A percentile compares a stretch with the other conserved stretches of the same genome.
phyloP scores from a whole-genome alignment of 768 basidiomycete species.

The Lactifluus hygrophoroides region DNA sequence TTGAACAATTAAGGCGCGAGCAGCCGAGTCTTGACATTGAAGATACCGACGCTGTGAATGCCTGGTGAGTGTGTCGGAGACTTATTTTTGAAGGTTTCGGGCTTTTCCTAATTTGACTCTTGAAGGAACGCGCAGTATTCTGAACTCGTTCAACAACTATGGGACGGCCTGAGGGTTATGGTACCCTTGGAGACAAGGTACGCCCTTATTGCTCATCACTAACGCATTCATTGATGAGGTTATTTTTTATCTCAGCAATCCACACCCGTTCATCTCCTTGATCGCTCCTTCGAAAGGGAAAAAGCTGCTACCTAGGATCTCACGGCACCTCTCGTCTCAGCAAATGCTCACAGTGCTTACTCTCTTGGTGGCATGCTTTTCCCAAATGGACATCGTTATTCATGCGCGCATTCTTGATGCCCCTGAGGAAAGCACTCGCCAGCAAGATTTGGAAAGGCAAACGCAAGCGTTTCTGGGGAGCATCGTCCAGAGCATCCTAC shows the following conservation, averaged over 20 bases:
- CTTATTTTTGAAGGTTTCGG: not conserved
- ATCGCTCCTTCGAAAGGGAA: slow-evolving; percentile 88
- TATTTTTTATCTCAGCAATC: slow-evolving; percentile 51
- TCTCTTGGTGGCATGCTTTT: slow-evolving; percentile 89
- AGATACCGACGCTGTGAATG: slow-evolving; percentile 38
- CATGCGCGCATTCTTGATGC: slow-evolving; percentile 67
- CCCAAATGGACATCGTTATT: slow-evolving; percentile 84
- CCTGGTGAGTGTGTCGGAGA: slow-evolving; percentile 18
- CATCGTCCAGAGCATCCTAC: slow-evolving; percentile 80
- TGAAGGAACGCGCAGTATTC: slow-evolving; percentile 52
- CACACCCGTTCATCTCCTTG: slow-evolving; percentile 94
- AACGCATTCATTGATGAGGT: not conserved
- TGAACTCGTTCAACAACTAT: slow-evolving; percentile 57
- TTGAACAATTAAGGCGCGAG: slow-evolving; percentile 79
- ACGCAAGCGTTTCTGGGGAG: slow-evolving; percentile 83
- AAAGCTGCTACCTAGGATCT: slow-evolving; percentile 79
- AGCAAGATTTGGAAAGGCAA: slow-evolving; percentile 72
- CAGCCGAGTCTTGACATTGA: slow-evolving; percentile 60
- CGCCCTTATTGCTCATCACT: slow-evolving; percentile 8
- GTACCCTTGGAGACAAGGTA: slow-evolving; percentile 92
- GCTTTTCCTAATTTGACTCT: not conserved
- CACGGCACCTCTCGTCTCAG: slow-evolving; percentile 69
- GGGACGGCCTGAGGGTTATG: slow-evolving; percentile 78
- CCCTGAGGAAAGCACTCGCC: slow-evolving; percentile 50
- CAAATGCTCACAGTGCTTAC: slow-evolving; percentile 85